A percentile compares a stretch with the other conserved stretches of the same genome.
Evolutionary conservation across 371 early-diverging fungal genomes (phyloP).

Genomic region (Syncephalastrum contaminatum): DNA sequence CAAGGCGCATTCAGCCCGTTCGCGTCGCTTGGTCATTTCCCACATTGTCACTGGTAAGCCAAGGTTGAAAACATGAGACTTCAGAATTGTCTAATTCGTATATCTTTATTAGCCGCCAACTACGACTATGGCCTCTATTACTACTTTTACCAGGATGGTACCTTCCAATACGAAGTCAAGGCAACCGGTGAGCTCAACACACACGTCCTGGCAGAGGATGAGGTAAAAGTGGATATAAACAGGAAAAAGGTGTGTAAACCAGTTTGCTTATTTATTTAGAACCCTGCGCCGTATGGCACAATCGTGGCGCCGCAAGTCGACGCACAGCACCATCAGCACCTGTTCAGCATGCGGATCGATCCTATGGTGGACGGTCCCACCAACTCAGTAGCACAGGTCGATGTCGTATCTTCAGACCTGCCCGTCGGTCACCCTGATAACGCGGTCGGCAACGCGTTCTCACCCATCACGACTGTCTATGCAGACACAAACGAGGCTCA

Average conservation of each 20-base stretch:
- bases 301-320: slow-evolving; percentile 49
- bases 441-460: slow-evolving; percentile 39
- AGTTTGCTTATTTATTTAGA: background rate
- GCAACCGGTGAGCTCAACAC: slow-evolving; percentile 53
- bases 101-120: slow-evolving; percentile 33
- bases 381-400: slow-evolving; percentile 38
- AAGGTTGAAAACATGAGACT: background rate
- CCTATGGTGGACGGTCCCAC: slow-evolving; percentile 46
- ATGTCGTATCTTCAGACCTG: slow-evolving; percentile 25
- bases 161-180: slow-evolving; percentile 53
- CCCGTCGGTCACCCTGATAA: slow-evolving; percentile 50
- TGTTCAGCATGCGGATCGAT: slow-evolving; percentile 51
- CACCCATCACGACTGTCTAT: slow-evolving; percentile 23
- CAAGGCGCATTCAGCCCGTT: slow-evolving; percentile 40
- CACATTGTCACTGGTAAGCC: slow-evolving; percentile 48
- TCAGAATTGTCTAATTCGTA: background rate
- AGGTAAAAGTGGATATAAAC: slow-evolving; percentile 6
- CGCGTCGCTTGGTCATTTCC: slow-evolving; percentile 48
- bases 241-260: background rate
- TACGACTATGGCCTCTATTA: slow-evolving; percentile 56
- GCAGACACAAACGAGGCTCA: slow-evolving; percentile 37
- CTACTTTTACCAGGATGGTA: slow-evolving; percentile 54
- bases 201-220: slow-evolving; percentile 46
- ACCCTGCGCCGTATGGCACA: slow-evolving; percentile 39
- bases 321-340: slow-evolving; percentile 50